Percentiles rank a stretch among this genome's conserved stretches.
Evolutionary conservation across 1,284 basidiomycete genomes (phyloP).

Genomic region (Pseudozyma tsukubaensis): DNA sequence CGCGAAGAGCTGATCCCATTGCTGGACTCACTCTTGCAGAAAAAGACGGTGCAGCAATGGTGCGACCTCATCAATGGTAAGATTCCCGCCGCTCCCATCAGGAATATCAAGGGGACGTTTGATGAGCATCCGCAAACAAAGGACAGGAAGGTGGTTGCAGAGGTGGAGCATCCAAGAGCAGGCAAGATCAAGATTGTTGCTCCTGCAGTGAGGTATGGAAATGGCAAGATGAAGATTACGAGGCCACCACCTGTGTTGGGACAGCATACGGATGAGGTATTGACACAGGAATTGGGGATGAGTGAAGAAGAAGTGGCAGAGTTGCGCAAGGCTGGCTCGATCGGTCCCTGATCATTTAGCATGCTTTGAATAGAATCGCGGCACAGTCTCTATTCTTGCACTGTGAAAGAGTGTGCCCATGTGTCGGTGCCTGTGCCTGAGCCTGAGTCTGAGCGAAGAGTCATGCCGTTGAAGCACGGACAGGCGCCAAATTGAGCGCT

Average conservation of each 20-base stretch:
- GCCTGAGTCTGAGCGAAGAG: no score
- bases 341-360: conserved; percentile 25
- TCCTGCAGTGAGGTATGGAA: conserved; percentile 88
- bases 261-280: conserved; percentile 69
- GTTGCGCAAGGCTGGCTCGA: conserved; percentile 70
- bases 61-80: conserved; percentile 52
- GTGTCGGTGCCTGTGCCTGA: no score
- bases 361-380: no score
- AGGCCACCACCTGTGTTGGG: conserved; percentile 66
- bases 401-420: no score
- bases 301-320: conserved; percentile 73
- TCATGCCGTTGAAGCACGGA: no score
- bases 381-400: no score
- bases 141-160: conserved; percentile 75
- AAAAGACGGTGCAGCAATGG: conserved; percentile 54
- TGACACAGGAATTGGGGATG: conserved; percentile 78
- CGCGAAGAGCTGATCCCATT: conserved; percentile 79
- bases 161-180: conserved; percentile 77
- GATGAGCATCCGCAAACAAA: conserved; percentile 83
- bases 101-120: conserved; percentile 89
- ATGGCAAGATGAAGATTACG: conserved; percentile 72
- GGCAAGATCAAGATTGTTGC: conserved; percentile 87
- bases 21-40: conserved; percentile 73
- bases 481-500: background rate
- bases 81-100: conserved; percentile 74